Base-by-base conservation (phyloP, 192 early-diverging fungal genomes). In the Podila epigama region DNA sequence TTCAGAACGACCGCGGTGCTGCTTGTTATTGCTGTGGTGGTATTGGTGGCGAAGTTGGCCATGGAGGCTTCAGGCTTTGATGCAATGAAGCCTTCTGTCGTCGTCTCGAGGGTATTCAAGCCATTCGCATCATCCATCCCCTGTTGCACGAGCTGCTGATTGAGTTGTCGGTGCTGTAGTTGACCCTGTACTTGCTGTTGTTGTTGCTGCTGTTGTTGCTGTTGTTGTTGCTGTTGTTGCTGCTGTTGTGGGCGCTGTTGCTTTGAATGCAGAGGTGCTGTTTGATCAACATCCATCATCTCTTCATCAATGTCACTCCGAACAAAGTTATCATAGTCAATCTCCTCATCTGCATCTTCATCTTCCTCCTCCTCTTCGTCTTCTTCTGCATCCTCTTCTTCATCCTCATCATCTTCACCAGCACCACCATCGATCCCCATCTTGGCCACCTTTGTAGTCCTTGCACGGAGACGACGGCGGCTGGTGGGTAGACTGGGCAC, bases 391-490 rank as follows among this genome's bases (percentile, higher is more conserved):
- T 48, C 56, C n/a, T 40, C 54, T 4, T 39, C 66, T 3, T 55
- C 59, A 22, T 54, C 66, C 0, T 61, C 73, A 16, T 59, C 58
- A 22, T 37, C 58, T 0, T 36, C 37, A 27, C 36, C 58, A 1
- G 12, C 33, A 0, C 58, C 37, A 20, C 29, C 34, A 12, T 77
- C 73, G 28, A 77, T 68, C 13, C 73, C 73, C 73, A 77, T 77
- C 44, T 77, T 77, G 48, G 73, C 73, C 39, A 77, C 60, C 50
- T 77, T 77, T 8, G 73, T 77, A 8, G 73, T 68, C 32, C 73
- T 40, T 8, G 66, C 73, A 12, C 73, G 65, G 32, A 68, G 73
- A n/a, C 73, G 60, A 34, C 73, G 66, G 29, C 66, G 66, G 51
- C 64, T 75, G 18, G 73, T 52, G 11, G 66, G 73, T 25, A 77